Percentiles rank a stretch among this genome's conserved stretches.
phyloP scores from a whole-genome alignment of 2,329 filamentous ascomycete genomes.

The Xylariaceae sp. region DNA sequence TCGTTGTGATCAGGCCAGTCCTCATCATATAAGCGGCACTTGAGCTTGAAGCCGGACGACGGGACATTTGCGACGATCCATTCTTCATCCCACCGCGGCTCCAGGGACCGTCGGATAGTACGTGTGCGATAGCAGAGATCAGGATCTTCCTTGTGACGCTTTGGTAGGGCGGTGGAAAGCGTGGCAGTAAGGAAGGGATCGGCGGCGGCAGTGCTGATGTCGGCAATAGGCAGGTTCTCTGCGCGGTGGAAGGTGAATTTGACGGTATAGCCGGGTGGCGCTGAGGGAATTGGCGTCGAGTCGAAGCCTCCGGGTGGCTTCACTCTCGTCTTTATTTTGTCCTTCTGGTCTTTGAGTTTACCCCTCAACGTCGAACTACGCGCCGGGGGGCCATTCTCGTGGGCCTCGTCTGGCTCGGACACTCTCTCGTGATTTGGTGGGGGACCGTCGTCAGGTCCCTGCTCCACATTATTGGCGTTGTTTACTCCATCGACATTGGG shows the following conservation, averaged over 20 bases:
- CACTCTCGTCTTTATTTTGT: slow-evolving; percentile 48
- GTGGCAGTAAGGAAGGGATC: slow-evolving; percentile 85
- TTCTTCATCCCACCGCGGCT: slow-evolving; percentile 82
- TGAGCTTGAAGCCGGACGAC: slow-evolving; percentile 78
- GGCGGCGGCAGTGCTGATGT: slow-evolving; percentile 77
- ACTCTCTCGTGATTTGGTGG: slow-evolving; percentile 21
- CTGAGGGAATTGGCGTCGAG: slow-evolving; percentile 75
- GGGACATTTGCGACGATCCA: slow-evolving; percentile 93
- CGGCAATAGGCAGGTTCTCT: slow-evolving; percentile 80
- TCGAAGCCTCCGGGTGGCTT: slow-evolving; percentile 81
- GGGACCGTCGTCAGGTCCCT: slow-evolving; percentile 26
- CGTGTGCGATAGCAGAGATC: slow-evolving; percentile 75
- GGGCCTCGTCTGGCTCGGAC: slow-evolving; percentile 14
- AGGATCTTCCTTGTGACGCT: slow-evolving; percentile 86
- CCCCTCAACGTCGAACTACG: slow-evolving; percentile 40
- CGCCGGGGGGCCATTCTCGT: slow-evolving; percentile 20
- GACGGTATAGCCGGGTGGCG: slow-evolving; percentile 80
- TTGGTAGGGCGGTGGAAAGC: slow-evolving; percentile 72
- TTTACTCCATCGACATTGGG: slow-evolving; percentile 16
- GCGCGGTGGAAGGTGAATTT: slow-evolving; percentile 86
- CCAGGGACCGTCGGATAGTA: slow-evolving; percentile 73
- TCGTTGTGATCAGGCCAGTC: slow-evolving; percentile 88
- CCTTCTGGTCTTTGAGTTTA: slow-evolving; percentile 46
- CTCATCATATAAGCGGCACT: slow-evolving; percentile 89
- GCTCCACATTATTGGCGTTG: slow-evolving; percentile 46